Evolutionary conservation across 2,329 filamentous ascomycete genomes (phyloP), one percentile per base, ranked within the genome.

Genomic region (Arthrobotrys sinensis): DNA sequence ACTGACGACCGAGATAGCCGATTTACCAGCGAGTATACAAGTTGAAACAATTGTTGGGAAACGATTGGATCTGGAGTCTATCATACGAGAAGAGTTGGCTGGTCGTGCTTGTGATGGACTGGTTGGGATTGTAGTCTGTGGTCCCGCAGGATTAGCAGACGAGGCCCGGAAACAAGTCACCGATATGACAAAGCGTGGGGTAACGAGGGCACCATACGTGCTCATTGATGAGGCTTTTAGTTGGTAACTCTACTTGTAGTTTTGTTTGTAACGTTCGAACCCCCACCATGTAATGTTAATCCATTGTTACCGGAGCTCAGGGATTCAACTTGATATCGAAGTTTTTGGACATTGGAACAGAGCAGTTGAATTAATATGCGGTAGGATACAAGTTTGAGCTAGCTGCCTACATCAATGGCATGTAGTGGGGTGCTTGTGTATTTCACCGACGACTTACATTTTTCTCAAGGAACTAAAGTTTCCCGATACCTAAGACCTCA

Each of bases 191-290:
- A 57, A 28, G n/a, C 48, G 55, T 14, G 69, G 69, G 6, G 36
- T 14, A 43, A 43, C 50, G 50, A 66, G 24, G 16, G 46, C 60
- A 14, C 32, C 69, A 34, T 73, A 66, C 24, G 21, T 66, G 7
- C 48, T 73, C 32, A 53, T 73, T n/a, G 69, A 73, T 12, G 60
- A 66, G n/a, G 69, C 69, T 11, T 73, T 73, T 16, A 66, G 69
- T 38, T 73, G 69, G 69, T 73, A 71, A 32, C 28, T 14, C 38
- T 12, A 19, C 4, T 43, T 38, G 6, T 53, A 12, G 36, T 8
- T 10, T 28, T 28, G n/a, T 8, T 7, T 24, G n/a, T n/a, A n/a
- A n/a, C n/a, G n/a, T n/a, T n/a, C n/a, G n/a, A 50, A 14, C 6
- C 11, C n/a, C 3, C 8, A 24, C 14, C 14, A 50, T 50, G 46